Base-by-base conservation (phyloP, 148 eudicot species). In the Dianthus caryophyllus region DNA sequence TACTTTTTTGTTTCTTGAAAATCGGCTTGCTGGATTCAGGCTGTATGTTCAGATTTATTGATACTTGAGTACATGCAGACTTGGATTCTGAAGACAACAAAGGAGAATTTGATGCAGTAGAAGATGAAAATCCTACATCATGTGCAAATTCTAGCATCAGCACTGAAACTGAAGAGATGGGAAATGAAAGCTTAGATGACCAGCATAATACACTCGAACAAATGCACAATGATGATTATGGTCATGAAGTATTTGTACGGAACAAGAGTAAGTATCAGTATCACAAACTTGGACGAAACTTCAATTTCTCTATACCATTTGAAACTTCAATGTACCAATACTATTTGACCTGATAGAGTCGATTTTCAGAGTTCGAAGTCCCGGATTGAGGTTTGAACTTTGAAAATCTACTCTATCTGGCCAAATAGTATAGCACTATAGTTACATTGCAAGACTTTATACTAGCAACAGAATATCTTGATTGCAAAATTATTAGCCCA, bases 191-290 rank as follows among this genome's bases (percentile, higher is more conserved):
- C 51, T 15, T 16, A 12, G 11, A 44, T 24, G 51, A 43, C 33
- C 13, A 43, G 25, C 66, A 63, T 21, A 18, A 61, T 61, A 22
- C 12, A 39, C 6, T 21, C 17, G 24, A n/a, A 14, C 29, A 61
- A 61, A 39, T 12, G 27, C 4, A 24, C 29, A 14, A 14, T 41
- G 65, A 61, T 12, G 65, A 61, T 39, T 39, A 21, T 22, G 29
- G 48, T 16, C 6, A 18, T 24, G 52, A 43, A 16, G 16, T 43
- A 43, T 1, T 14, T 29, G 25, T 24, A 43, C 21, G 13, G 50
- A 44, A 5, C 14, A 57, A 14, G 52, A 43, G 66, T 63, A 63
- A 63, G 66, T 22, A 43, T 46, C 36, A 33, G n/a, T n/a, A n/a
- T n/a, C n/a, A 24, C 31, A 7, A 39, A 13, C 49, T 21, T 6